Base-by-base conservation (phyloP, 805 yeast species). In the Candida argentea region DNA sequence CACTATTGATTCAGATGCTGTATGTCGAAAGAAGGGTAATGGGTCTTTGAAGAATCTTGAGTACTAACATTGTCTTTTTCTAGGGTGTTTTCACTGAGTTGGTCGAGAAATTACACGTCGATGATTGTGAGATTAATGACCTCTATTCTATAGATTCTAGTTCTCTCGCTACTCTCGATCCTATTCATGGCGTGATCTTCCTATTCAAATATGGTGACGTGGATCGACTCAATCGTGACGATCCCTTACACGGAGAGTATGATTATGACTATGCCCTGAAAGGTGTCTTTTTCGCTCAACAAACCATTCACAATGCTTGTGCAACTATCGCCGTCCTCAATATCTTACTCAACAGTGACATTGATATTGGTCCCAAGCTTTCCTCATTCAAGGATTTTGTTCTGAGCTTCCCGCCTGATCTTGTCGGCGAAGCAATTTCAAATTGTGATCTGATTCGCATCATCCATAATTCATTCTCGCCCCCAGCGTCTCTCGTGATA, bases 291-390 rank as follows among this genome's bases (percentile, higher is more conserved):
- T 76, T 76, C 44, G 81, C 82, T 5, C 61, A 61, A 26, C 84
- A 76, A 43, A 68, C 68, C 16, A 71, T 75, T 30, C 73, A 71
- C 39, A 75, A 76, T 41, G 82, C 84, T 3, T 76, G 84, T 48
- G 84, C 78, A n/a, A 76, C 84, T 1, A 80, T 72, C 41, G 84
- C 83, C 1, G 76, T 76, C 14, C 53, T 76, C 32, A 71, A 74
- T 31, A 52, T 74, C 6, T 48, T 76, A 29, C 39, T 76, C 33
- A 72, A 71, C 41, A 34, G 43, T 5, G 48, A 39, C 4, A 31
- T 73, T 8, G 59, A 60, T 2, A 30, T 75, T 3, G 83, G 84
- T 1, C 48, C 48, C 1, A 70, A 66, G 20, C 51, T 76, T 32
- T 16, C 35, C 3, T 60, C 64, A 31, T 67, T 76, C 46, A 61